Base-by-base conservation (phyloP, 352 stramenopile genomes). In the Phytophthora citricola region DNA sequence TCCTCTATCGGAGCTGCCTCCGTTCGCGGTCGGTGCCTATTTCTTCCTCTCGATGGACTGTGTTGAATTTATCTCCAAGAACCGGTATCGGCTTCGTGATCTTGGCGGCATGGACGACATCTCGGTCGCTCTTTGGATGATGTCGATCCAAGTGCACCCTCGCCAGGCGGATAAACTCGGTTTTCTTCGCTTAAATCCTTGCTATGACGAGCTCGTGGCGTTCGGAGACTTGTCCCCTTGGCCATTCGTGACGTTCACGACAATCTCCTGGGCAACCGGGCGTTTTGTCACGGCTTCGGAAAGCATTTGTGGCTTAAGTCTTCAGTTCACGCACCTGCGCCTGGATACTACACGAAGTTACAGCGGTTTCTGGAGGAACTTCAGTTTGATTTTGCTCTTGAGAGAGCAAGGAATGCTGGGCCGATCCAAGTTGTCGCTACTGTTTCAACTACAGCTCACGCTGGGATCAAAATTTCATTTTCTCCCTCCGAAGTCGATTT, bases 111-210 rank as follows among this genome's bases (percentile, higher is more conserved):
- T 89, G 17, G 84, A 92, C 31, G 84, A 92, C 63, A 74, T 88
- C 10, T 83, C 76, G 9, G 52, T 91, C n/a, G 76, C 78, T 1
- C 43, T 88, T 10, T 92, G 84, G 84, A 34, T 90, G 43, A 52
- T 88, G 17, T 57, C 49, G 4, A 76, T 81, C 9, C 76, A 90
- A 61, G 82, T 92, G 15, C 73, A 77, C 24, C 61, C 75, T 4
- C 31, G 72, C 11, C 67, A 75, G 8, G 51, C 48, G 0, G 8
- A 51, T 5, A 20, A 31, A 2, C 60, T 73, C 51, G 34, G 46
- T 9, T 57, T 26, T 36, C 43, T 73, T 17, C 34, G 26, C 11
- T 31, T 45, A 11, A 26, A 27, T 22, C n/a, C 14, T 11, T 92
- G 83, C 51, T 39, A 34, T 1, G 65, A 73, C 24, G 46, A 57